Evolutionary conservation across 495 filamentous ascomycete genomes (phyloP).

Genomic region (Rostrohypoxylon terebratum): DNA sequence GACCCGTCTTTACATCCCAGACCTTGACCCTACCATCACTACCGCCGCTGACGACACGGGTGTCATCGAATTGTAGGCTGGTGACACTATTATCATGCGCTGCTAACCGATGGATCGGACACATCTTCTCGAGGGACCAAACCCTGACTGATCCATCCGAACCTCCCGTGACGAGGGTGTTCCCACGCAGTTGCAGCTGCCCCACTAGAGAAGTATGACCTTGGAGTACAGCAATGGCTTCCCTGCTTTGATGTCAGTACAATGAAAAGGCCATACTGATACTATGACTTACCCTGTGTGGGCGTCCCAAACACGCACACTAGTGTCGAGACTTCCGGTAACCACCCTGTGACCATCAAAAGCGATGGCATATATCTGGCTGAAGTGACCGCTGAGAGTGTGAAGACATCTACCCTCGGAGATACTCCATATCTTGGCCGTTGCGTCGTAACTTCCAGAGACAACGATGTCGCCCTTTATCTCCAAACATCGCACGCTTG

Average conservation of each 20-base stretch:
- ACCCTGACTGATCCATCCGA: constrained; percentile 95
- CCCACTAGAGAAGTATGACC: constrained; percentile 97
- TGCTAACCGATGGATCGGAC: constrained; percentile 90
- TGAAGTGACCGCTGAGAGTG: constrained; percentile 94
- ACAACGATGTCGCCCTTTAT: constrained; percentile 96
- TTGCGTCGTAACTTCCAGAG: constrained; percentile 97
- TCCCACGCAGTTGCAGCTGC: constrained; percentile 94
- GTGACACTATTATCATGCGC: constrained; percentile 99
- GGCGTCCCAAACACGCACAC: constrained; percentile 96
- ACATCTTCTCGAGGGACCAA: constrained; percentile 90
- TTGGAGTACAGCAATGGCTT: constrained; percentile 91
- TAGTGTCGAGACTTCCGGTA: constrained; percentile 97
- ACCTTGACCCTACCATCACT: constrained; percentile 97
- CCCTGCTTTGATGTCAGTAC: constrained; percentile 58
- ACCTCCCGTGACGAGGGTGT: constrained; percentile 94
- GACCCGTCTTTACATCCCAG: constrained; percentile 93
- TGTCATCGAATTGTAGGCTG: constrained; percentile 95
- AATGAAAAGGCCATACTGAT: constrained; percentile 6
- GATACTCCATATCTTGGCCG: constrained; percentile 96
- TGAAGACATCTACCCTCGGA: constrained; percentile 90
- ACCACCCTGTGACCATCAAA: constrained; percentile 94
- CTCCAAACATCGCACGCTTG: constrained; percentile 93
- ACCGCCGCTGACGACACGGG: constrained; percentile 91
- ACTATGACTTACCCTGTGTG: constrained; percentile 75
- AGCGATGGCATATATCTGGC: constrained; percentile 98